Percentiles rank a stretch among this genome's conserved stretches.
Evolutionary conservation across 768 basidiomycete species (phyloP).

Genomic region (Clitopilus passeckerianus): DNA sequence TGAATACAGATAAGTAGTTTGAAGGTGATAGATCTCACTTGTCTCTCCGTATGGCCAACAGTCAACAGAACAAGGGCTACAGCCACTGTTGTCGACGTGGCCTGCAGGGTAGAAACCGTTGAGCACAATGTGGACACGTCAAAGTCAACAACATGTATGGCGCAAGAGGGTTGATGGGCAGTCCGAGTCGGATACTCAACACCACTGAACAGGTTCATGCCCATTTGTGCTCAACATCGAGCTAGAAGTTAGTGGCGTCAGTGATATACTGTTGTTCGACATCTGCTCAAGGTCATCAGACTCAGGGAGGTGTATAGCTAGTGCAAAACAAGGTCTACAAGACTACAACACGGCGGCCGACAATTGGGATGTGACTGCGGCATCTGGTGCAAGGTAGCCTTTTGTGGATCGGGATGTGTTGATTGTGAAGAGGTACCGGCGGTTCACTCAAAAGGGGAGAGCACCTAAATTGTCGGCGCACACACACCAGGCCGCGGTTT

Average conservation of each 20-base stretch:
- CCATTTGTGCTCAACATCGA: not conserved
- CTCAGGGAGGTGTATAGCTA: not conserved
- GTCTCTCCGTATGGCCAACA: not conserved
- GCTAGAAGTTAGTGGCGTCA: not conserved
- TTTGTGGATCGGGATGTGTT: not conserved
- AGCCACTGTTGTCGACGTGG: not conserved
- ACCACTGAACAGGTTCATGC: not conserved
- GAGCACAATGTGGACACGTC: slow-evolving; percentile 2
- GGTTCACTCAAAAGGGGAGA: not conserved
- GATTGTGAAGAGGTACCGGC: not conserved
- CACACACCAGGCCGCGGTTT: not conserved
- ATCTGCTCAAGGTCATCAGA: not conserved
- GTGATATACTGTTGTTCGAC: not conserved
- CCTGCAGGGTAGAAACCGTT: not conserved
- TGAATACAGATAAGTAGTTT: not conserved
- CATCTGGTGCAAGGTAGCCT: not conserved
- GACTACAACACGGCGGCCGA: not conserved
- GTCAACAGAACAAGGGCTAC: not conserved
- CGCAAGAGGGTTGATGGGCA: not conserved
- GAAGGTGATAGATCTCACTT: not conserved
- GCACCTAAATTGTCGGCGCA: not conserved
- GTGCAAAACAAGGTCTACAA: not conserved
- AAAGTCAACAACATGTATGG: not conserved
- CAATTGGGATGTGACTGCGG: not conserved
- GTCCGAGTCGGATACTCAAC: not conserved